phyloP scores from a whole-genome alignment of 148 eudicot species.

The Oxyria digyna region DNA sequence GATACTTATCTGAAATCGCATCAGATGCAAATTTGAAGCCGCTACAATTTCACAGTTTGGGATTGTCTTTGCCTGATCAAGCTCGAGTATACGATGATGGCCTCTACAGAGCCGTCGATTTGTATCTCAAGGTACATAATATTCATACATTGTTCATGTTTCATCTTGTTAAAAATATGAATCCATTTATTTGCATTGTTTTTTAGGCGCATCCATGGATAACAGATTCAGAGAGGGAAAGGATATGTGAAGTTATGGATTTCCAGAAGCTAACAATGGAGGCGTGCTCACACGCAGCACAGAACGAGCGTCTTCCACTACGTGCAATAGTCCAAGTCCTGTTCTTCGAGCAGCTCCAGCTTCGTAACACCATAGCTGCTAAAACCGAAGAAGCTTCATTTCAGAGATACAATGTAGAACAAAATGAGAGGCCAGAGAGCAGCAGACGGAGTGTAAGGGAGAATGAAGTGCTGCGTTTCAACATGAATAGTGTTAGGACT shows the following conservation, averaged over 20 bases:
- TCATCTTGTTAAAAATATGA: too few relatives aligned
- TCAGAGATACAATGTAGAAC: neutral
- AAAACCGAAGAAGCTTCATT: conserved; percentile 4
- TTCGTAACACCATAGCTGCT: conserved; percentile 72
- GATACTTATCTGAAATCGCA: conserved; percentile 84
- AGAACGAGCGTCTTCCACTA: conserved; percentile 89
- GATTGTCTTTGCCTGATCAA: conserved; percentile 55
- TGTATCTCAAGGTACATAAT: conserved; percentile 81
- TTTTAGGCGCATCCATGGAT: conserved; percentile 82
- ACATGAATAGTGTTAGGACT: conserved; percentile 82
- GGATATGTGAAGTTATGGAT: conserved; percentile 60
- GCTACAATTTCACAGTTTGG: conserved; percentile 48
- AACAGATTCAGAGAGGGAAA: conserved; percentile 64
- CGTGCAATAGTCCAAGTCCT: too few relatives aligned
- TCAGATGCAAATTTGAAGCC: conserved; percentile 73
- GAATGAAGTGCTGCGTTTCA: conserved; percentile 63
- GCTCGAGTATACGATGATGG: conserved; percentile 85
- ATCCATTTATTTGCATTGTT: neutral
- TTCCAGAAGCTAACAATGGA: conserved; percentile 88
- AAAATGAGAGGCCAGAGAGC: conserved; percentile 4
- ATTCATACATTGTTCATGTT: too few relatives aligned
- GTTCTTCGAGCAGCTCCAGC: conserved; percentile 96
- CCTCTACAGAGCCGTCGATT: conserved; percentile 83
- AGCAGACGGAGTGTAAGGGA: conserved; percentile 46
- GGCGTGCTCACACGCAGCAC: conserved; percentile 98